Conservation (phyloP, 805 yeast species). For the Kuraishia ogatae region DNA sequence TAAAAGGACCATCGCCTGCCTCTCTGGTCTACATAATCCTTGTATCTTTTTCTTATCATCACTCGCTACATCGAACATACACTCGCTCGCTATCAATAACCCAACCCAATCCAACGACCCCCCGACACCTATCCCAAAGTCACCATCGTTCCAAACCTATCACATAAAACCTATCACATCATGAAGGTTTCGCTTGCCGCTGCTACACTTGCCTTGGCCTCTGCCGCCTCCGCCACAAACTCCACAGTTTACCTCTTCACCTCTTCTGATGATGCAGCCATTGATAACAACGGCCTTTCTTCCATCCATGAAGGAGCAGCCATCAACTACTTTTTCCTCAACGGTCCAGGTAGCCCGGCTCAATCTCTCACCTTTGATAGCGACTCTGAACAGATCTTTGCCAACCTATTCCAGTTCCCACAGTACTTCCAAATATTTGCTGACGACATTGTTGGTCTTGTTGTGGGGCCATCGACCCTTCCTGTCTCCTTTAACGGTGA, state of each 20-base stretch:
- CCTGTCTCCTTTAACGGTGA: constrained; percentile 8
- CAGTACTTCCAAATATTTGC: constrained; percentile 3
- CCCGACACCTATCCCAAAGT: background rate
- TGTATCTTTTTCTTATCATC: too few relatives aligned
- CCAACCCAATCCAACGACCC: background rate
- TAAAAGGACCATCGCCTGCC: too few relatives aligned
- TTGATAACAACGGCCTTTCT: constrained; percentile 22
- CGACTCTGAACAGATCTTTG: constrained; percentile 1
- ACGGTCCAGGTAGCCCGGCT: constrained; percentile 11
- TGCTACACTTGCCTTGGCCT: constrained; percentile 8
- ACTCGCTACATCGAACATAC: too few relatives aligned
- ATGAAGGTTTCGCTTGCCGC: constrained; percentile 10
- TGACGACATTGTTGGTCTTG: constrained; percentile 3
- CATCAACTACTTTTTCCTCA: constrained; percentile 27
- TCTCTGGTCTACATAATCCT: too few relatives aligned
- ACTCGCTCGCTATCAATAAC: too few relatives aligned
- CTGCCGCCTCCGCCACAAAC: constrained; percentile 7
- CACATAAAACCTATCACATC: background rate
- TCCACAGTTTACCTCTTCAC: constrained; percentile 15
- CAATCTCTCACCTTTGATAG: constrained; percentile 14
- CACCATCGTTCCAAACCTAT: too few relatives aligned
- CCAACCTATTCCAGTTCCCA: background rate
- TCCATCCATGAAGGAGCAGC: constrained; percentile 37
- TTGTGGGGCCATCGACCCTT: constrained; percentile 2
- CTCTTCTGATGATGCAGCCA: constrained; percentile 16